Percentiles rank a stretch among this genome's conserved stretches.
These are phyloP conservation scores for Pythium biforme DNA, from an alignment of 352 stramenopile genomes.

Conservation along the genomic window DNA sequence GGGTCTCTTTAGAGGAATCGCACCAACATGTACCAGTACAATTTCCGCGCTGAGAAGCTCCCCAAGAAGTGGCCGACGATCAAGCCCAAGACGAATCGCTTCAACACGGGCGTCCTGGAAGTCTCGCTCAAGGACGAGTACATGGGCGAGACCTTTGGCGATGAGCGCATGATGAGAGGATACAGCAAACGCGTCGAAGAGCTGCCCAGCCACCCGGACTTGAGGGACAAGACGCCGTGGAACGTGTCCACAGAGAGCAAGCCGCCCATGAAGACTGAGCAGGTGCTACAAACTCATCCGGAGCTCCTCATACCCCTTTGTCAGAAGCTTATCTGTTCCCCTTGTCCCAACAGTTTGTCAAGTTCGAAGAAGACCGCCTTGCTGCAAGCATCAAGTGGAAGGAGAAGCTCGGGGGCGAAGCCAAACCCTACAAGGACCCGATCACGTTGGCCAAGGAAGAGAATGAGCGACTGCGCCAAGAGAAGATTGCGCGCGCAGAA, in stretches of 20 bases:
- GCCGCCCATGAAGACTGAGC: constrained; percentile 39
- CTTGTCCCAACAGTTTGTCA: constrained; percentile 10
- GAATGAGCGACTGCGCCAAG: constrained; percentile 41
- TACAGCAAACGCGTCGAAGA: constrained; percentile 75
- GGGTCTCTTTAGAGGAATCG: constrained; percentile 52
- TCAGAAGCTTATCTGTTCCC: background rate
- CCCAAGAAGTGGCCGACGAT: constrained; percentile 74
- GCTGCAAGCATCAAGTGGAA: constrained; percentile 55
- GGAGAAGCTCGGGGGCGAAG: constrained; percentile 31
- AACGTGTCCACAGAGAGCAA: constrained; percentile 60
- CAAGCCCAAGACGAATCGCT: constrained; percentile 71
- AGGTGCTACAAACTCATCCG: constrained; percentile 33
- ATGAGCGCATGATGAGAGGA: constrained; percentile 68
- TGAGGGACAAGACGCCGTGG: constrained; percentile 60
- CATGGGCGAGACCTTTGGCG: constrained; percentile 60
- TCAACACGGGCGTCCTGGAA: constrained; percentile 78
- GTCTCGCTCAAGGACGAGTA: constrained; percentile 65
- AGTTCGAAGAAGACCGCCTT: constrained; percentile 26
- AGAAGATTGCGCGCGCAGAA: constrained; percentile 37
- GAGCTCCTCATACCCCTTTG: background rate
- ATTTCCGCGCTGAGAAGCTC: constrained; percentile 81
- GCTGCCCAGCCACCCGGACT: constrained; percentile 68
- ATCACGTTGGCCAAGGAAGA: constrained; percentile 53
- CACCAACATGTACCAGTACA: constrained; percentile 83
- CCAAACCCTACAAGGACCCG: constrained; percentile 49